Percentiles rank a stretch among this genome's conserved stretches.
These are phyloP conservation scores for Populus simonii DNA, from an alignment of 345 rosid species.

Conservation along the genomic window DNA sequence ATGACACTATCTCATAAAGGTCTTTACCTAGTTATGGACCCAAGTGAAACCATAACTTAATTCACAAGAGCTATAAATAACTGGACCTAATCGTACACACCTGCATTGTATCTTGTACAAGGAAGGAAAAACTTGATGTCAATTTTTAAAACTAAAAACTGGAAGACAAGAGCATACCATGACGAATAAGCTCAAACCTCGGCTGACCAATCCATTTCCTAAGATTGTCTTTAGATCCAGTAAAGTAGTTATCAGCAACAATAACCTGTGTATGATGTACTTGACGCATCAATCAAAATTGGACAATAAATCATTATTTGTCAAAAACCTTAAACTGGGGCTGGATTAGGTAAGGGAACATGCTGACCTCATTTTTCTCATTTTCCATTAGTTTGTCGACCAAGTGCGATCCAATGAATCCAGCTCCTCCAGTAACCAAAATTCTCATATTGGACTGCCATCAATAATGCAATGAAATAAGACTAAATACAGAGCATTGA, in stretches of 20 bases:
- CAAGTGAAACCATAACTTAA: background rate
- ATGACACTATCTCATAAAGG: background rate
- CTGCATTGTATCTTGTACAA: background rate
- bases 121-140: background rate
- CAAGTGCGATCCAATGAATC: conserved; percentile 92
- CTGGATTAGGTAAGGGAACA: background rate
- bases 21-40: background rate
- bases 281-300: background rate
- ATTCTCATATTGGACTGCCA: conserved; percentile 92
- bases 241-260: conserved; percentile 89
- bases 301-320: background rate
- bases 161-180: conserved; percentile 49
- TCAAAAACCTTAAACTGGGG: too few species aligned
- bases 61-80: background rate
- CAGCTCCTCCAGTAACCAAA: conserved; percentile 94
- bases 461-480: background rate
- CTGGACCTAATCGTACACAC: background rate
- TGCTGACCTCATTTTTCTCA: conserved; percentile 81
- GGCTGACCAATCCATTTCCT: conserved; percentile 92
- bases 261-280: conserved; percentile 48
- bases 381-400: conserved; percentile 92
- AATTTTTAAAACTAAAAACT: background rate
- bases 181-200: conserved; percentile 94
- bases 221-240: conserved; percentile 88
- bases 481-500: background rate